These are phyloP conservation scores for Diaporthe amygdali DNA, from an alignment of 2,329 filamentous ascomycete species.

Conservation along the genomic window DNA sequence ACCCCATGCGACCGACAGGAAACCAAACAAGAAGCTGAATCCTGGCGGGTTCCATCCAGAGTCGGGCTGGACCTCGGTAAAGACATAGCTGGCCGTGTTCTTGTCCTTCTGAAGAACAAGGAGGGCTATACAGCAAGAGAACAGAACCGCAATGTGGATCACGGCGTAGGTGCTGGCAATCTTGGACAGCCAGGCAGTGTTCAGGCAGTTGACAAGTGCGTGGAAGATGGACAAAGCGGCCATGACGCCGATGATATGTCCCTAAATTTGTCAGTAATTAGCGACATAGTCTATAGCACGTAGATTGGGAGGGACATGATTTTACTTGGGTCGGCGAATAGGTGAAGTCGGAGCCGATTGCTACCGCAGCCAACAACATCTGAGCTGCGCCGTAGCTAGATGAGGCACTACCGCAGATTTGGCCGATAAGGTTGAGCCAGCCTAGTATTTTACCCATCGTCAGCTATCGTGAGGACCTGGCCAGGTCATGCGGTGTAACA, in stretches of 20 bases:
- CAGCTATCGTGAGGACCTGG: not conserved
- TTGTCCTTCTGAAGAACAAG: constrained; percentile 53
- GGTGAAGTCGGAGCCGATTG: constrained; percentile 49
- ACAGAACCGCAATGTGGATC: constrained; percentile 55
- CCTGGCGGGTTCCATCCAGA: constrained; percentile 58
- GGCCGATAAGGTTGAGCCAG: constrained; percentile 55
- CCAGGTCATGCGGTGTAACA: too few species aligned
- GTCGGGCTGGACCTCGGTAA: constrained; percentile 52
- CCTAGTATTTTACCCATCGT: constrained; percentile 34
- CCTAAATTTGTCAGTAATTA: constrained; percentile 20
- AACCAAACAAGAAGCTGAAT: constrained; percentile 60
- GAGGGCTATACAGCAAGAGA: constrained; percentile 54
- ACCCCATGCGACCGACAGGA: constrained; percentile 60
- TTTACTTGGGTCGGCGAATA: constrained; percentile 44
- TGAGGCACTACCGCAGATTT: constrained; percentile 56
- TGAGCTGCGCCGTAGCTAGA: constrained; percentile 59
- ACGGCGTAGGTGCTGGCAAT: constrained; percentile 61
- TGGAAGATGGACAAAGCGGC: constrained; percentile 54
- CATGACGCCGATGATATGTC: constrained; percentile 57
- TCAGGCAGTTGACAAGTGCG: constrained; percentile 56
- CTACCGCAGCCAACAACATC: constrained; percentile 57
- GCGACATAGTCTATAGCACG: too few species aligned
- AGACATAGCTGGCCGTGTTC: constrained; percentile 56
- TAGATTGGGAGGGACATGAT: not conserved
- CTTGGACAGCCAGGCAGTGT: constrained; percentile 61